A percentile compares a stretch with the other conserved stretches of the same genome.
Evolutionary conservation across 2,329 filamentous ascomycete genomes (phyloP).

Genomic region (Fusarium haematococcum): DNA sequence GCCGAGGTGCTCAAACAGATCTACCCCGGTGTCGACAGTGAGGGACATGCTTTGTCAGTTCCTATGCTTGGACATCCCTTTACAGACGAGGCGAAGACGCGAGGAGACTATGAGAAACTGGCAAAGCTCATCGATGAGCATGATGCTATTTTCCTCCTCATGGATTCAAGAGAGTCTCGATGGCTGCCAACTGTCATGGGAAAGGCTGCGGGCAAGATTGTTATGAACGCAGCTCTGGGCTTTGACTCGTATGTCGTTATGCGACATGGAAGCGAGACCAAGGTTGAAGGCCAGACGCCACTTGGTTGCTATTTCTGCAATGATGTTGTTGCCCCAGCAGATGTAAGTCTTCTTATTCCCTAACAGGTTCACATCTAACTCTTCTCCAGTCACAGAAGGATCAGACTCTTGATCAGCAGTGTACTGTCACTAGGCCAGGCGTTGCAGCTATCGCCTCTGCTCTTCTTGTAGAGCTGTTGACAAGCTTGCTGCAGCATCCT

Average conservation of each 20-base stretch:
- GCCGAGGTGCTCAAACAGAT: slow-evolving; percentile 85
- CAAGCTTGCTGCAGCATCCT: slow-evolving; percentile 89
- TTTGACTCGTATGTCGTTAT: slow-evolving; percentile 98
- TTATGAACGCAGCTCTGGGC: slow-evolving; percentile 95
- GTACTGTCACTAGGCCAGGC: slow-evolving; percentile 94
- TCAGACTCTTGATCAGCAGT: slow-evolving; percentile 96
- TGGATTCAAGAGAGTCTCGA: slow-evolving; percentile 94
- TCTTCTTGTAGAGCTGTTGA: slow-evolving; percentile 88
- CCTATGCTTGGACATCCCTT: slow-evolving; percentile 97
- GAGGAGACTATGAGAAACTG: slow-evolving; percentile 80
- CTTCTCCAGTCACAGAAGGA: slow-evolving; percentile 83
- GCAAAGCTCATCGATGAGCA: slow-evolving; percentile 82
- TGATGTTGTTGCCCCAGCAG: slow-evolving; percentile 92
- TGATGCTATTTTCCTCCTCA: slow-evolving; percentile 94
- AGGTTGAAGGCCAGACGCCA: slow-evolving; percentile 68
- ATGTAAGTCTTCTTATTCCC: slow-evolving; percentile 71
- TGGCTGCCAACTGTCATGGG: slow-evolving; percentile 98
- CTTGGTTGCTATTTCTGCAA: slow-evolving; percentile 99
- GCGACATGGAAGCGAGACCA: slow-evolving; percentile 82
- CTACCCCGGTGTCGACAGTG: slow-evolving; percentile 88
- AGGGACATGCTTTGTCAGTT: slow-evolving; percentile 85
- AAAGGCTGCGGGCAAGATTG: slow-evolving; percentile 91
- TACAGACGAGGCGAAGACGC: slow-evolving; percentile 75
- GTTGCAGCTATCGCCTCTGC: slow-evolving; percentile 93
- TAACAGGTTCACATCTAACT: slow-evolving; percentile 7